Evolutionary conservation across 2,329 filamentous ascomycete species (phyloP).

Genomic region (Neoarthrinium moseri): DNA sequence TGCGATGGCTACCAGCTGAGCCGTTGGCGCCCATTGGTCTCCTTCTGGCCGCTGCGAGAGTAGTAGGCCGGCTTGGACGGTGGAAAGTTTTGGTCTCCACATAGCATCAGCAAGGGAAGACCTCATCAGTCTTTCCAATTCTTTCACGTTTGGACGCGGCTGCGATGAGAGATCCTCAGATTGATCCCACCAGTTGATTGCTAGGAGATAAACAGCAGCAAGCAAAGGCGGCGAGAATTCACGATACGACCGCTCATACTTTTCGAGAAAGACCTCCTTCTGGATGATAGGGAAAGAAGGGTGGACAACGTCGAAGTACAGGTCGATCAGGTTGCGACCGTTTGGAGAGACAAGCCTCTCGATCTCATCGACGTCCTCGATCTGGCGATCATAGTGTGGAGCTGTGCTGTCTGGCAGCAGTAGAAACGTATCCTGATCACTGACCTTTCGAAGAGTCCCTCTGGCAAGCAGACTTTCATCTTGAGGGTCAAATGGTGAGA

Average conservation of each 20-base stretch:
- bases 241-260: conserved; percentile 69
- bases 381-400: conserved; percentile 68
- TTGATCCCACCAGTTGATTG: conserved; percentile 85
- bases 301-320: conserved; percentile 81
- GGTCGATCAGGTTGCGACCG: conserved; percentile 72
- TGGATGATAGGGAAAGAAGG: conserved; percentile 81
- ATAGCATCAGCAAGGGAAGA: conserved; percentile 74
- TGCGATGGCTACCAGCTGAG: conserved; percentile 80
- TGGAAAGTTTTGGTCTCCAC: conserved; percentile 78
- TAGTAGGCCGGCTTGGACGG: conserved; percentile 73
- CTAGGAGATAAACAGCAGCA: conserved; percentile 79
- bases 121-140: conserved; percentile 72
- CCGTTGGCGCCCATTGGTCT: conserved; percentile 81
- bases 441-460: conserved; percentile 71
- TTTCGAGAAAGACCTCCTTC: conserved; percentile 76
- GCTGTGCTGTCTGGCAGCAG: conserved; percentile 75
- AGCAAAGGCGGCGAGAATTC: conserved; percentile 76
- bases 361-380: conserved; percentile 68
- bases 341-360: conserved; percentile 75
- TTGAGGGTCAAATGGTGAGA: conserved; percentile 76
- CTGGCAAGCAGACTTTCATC: conserved; percentile 75
- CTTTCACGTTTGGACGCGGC: conserved; percentile 68
- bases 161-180: conserved; percentile 63
- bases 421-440: conserved; percentile 75
- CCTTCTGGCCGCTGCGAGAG: conserved; percentile 74